Evolutionary conservation across 2,329 filamentous ascomycete species (phyloP).

Genomic region (Exophiala dermatitidis): DNA sequence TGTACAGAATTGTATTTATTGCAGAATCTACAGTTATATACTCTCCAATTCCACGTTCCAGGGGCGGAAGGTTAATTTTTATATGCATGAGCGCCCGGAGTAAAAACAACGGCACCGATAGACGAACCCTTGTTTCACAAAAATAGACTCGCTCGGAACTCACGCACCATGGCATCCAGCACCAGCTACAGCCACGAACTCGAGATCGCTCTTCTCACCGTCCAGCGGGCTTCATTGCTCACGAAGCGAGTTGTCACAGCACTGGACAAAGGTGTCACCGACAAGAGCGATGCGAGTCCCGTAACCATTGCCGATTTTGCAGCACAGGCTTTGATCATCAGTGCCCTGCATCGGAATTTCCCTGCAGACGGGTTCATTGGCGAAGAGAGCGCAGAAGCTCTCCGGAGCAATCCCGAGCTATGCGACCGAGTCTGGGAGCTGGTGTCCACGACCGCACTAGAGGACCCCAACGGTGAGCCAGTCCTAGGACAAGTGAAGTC

Average conservation of each 20-base stretch:
- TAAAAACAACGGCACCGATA: no score
- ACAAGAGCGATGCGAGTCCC: constrained; percentile 53
- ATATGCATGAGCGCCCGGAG: no score
- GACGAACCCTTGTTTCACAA: no score
- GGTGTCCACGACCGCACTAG: constrained; percentile 36
- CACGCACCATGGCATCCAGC: background rate
- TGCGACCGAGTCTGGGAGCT: constrained; percentile 51
- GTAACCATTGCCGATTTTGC: constrained; percentile 60
- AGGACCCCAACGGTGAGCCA: constrained; percentile 31
- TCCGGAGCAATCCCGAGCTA: constrained; percentile 45
- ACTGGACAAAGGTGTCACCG: constrained; percentile 46
- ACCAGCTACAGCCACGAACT: constrained; percentile 33
- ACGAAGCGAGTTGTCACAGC: constrained; percentile 49
- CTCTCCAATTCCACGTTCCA: no score
- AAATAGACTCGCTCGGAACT: no score
- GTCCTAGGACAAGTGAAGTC: constrained; percentile 30
- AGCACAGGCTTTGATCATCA: constrained; percentile 56
- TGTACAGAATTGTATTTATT: no score
- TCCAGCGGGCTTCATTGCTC: constrained; percentile 51
- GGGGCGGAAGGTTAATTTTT: no score
- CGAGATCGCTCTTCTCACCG: constrained; percentile 38
- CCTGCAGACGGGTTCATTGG: constrained; percentile 54
- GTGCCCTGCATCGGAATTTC: constrained; percentile 48
- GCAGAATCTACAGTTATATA: no score
- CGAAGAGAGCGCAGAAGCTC: constrained; percentile 51